These are phyloP conservation scores for Jatropha podagrica DNA, from an alignment of 441 rosid species.

Conservation along the genomic window DNA sequence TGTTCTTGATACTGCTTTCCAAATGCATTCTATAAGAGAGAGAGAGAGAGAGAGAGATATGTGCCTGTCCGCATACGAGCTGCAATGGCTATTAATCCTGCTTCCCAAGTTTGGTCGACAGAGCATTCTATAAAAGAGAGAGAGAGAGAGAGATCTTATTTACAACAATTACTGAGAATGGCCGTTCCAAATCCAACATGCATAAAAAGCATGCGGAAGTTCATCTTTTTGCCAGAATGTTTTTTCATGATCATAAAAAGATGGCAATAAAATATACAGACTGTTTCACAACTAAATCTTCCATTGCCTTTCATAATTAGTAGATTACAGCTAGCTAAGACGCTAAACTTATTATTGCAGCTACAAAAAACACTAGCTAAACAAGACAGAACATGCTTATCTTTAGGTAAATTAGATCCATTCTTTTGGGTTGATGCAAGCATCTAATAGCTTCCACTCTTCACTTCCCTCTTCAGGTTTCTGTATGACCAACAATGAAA, in stretches of 20 bases:
- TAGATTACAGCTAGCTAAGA: slow-evolving; percentile 12
- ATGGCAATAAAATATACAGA: neutral
- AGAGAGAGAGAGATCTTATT: no score
- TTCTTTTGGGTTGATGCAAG: slow-evolving; percentile 95
- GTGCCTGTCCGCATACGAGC: no score
- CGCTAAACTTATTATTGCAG: slow-evolving; percentile 14
- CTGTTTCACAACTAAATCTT: neutral
- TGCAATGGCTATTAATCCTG: no score
- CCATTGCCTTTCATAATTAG: neutral
- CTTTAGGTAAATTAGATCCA: slow-evolving; percentile 50
- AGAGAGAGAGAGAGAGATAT: no score
- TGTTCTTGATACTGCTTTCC: no score
- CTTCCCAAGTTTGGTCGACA: no score
- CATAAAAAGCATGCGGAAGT: no score
- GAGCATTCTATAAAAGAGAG: no score
- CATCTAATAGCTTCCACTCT: slow-evolving; percentile 96
- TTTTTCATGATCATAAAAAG: neutral
- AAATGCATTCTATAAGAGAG: no score
- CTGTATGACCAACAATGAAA: slow-evolving; percentile 38
- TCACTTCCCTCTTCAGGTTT: slow-evolving; percentile 95
- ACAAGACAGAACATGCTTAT: neutral
- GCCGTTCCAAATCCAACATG: neutral
- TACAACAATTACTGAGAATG: no score
- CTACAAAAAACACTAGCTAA: neutral
- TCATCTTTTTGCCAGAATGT: no score